Evolutionary conservation across 129 eudicot species (phyloP), one percentile per base, ranked within the genome.

Genomic region (Lactuca sativa): DNA sequence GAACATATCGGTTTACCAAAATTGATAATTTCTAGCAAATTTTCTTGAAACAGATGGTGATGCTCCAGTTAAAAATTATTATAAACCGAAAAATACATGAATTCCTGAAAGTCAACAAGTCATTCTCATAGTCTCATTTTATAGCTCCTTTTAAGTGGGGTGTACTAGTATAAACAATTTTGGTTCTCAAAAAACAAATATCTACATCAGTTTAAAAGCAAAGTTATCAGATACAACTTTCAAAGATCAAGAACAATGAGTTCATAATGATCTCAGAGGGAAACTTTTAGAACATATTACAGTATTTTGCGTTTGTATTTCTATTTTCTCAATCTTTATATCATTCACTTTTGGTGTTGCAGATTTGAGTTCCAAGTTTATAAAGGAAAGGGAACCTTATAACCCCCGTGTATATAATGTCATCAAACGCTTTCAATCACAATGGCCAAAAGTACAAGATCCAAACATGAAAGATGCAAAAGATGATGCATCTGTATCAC

Each of bases 401-500:
- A 75, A 67, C 18, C 65, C 66, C 52, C 52, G 57, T 59, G 77
- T 83, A 13, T 76, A 74, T 69, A 74, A 66, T 38, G 49, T 80
- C 40, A 62, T 84, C 38, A 75, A 53, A 38, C 89, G 90, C 64
- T 85, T 79, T 82, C 87, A 78, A 51, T 87, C 87, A 32, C 80
- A 85, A 73, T 80, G 88, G 76, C 80, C 82, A 57, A 76, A 82
- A 69, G 78, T 65, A 7, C 78, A 75, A 55, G 9, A 62, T 7
- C 58, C 77, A 21, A 74, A 37, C 57, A 40, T 58, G n/a, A 75
- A 68, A 68, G 83, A 71, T 64, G 71, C 69, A 62, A 88, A 77
- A 55, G 85, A 72, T 48, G 85, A 72, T 55, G 44, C 77, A 33
- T 76, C 87, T 66, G 64, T 65, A 53, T 55, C 56, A 56, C 75